phyloP scores from a whole-genome alignment of 192 early-diverging fungal species.

The Chytriomyces hyalinus region DNA sequence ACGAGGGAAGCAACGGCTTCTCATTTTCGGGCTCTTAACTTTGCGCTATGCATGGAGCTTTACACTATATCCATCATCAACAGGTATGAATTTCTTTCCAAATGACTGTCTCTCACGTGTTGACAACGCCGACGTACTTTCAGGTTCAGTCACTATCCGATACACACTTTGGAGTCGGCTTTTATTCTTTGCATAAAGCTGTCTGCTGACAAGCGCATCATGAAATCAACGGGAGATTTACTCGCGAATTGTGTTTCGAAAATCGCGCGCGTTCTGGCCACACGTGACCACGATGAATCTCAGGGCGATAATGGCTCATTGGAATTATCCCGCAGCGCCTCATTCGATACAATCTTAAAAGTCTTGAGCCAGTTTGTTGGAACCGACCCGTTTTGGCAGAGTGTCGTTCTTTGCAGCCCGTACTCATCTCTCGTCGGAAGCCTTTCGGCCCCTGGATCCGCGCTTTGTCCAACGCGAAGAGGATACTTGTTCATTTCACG shows the following conservation, averaged over 20 bases:
- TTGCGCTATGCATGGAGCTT: constrained; percentile 24
- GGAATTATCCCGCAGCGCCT: neutral
- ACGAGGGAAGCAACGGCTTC: neutral
- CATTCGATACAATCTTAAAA: constrained; percentile 2
- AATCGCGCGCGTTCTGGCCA: constrained; percentile 20
- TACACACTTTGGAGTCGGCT: neutral
- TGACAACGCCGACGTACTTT: too few relatives aligned
- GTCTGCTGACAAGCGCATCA: constrained; percentile 14
- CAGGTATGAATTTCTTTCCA: constrained; percentile 3
- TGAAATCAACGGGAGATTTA: constrained; percentile 1
- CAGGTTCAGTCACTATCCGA: constrained; percentile 20
- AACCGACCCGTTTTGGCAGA: constrained; percentile 25
- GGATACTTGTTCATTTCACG: constrained; percentile 2
- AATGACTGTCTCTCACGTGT: neutral
- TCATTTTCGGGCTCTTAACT: constrained; percentile 22
- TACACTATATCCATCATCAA: constrained; percentile 19
- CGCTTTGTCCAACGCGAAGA: constrained; percentile 2
- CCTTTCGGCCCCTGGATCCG: constrained; percentile 4
- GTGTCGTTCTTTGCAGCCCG: constrained; percentile 10
- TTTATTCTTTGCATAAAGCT: constrained; percentile 20
- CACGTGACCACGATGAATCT: neutral
- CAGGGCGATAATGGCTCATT: neutral
- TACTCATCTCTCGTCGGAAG: constrained; percentile 8
- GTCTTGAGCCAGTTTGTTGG: constrained; percentile 5
- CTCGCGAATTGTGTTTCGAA: constrained; percentile 23